phyloP scores from a whole-genome alignment of 208 protist genomes.

The Borovskyia barvae region DNA sequence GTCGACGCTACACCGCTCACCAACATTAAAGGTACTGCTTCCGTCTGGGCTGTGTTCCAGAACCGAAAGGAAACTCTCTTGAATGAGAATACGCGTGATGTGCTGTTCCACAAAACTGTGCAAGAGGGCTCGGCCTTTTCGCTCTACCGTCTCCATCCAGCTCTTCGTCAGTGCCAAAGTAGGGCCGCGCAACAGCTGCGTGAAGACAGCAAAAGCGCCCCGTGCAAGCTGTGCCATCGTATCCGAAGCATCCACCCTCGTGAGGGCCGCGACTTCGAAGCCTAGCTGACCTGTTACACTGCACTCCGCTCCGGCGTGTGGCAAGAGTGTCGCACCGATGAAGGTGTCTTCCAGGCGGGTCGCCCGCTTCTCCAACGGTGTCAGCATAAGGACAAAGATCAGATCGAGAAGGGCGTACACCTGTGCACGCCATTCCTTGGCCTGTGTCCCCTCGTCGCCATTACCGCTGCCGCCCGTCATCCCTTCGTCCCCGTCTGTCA shows the following conservation, averaged over 20 bases:
- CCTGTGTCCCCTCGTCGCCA: conserved; percentile 1
- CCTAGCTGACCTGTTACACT: conserved; percentile 17
- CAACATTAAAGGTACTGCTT: conserved; percentile 55
- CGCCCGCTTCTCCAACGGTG: conserved; percentile 27
- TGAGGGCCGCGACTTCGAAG: conserved; percentile 64
- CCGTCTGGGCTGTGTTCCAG: conserved; percentile 68
- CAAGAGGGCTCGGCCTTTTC: conserved; percentile 63
- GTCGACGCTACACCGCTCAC: conserved; percentile 60
- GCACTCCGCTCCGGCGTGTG: conserved; percentile 3
- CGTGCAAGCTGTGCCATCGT: conserved; percentile 71
- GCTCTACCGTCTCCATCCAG: conserved; percentile 84
- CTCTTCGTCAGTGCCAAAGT: conserved; percentile 61
- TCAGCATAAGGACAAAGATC: conserved; percentile 62
- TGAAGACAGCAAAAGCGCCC: conserved; percentile 73
- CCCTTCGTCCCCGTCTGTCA: conserved; percentile 10
- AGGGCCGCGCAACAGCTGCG: conserved; percentile 56
- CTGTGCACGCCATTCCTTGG: conserved; percentile 41
- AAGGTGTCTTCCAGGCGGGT: conserved; percentile 69
- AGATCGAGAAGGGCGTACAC: conserved; percentile 76
- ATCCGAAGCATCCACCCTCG: conserved; percentile 37
- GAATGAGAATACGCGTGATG: conserved; percentile 70
- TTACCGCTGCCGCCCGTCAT: not conserved
- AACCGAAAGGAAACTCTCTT: conserved; percentile 70
- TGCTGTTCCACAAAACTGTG: conserved; percentile 64
- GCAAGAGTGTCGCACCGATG: conserved; percentile 33